Evolutionary conservation across 108 stramenopile genomes (phyloP), one percentile per base, ranked within the genome.

Genomic region (Skeletonema menzelii): DNA sequence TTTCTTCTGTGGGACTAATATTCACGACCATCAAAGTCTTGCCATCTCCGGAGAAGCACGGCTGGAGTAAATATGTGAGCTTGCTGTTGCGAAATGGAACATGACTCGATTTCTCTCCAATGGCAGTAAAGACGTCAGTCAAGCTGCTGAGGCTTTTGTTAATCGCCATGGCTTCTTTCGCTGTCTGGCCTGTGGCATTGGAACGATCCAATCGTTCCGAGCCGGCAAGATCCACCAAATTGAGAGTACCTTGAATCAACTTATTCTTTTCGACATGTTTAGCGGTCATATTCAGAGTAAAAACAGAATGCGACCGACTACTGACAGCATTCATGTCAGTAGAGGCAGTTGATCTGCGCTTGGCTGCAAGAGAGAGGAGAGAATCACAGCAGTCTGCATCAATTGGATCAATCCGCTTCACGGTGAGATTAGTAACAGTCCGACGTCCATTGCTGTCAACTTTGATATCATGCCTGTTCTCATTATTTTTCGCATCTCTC

Each of bases 11-110:
- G 6, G 89, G 87, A 2, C 84, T 83, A 8, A 91, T 59, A 74
- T 93, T 95, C 8, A 95, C 93, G 47, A 95, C 66, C 91, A 95
- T 92, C 30, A 93, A 68, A 15, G 93, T 83, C 79, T 95, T 95
- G 22, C 93, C 93, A 61, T 93, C 91, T 28, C 91, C 91, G 17
- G 72, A 75, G 26, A 95, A 71, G 31, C 84, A 87, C 24, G 86
- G 86, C 70, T 93, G 89, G 27, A 95, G 84, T 13, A 95, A 63
- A 63, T 89, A 88, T 0, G 95, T 95, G 15, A 95, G 87, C 76
- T 93, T 92, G 67, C 82, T 84, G 85, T 95, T 94, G 24, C 95
- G 70, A 84, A 76, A 90, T 15, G 89, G 89, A n/a, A 90, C 59
- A 55, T 78, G 77, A n/a, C 56, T 40, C 8, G 77, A 44, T 30